A percentile compares a stretch with the other conserved stretches of the same genome.
Evolutionary conservation across 2,329 filamentous ascomycete genomes (phyloP).

Genomic region (Neofusicoccum sp.): DNA sequence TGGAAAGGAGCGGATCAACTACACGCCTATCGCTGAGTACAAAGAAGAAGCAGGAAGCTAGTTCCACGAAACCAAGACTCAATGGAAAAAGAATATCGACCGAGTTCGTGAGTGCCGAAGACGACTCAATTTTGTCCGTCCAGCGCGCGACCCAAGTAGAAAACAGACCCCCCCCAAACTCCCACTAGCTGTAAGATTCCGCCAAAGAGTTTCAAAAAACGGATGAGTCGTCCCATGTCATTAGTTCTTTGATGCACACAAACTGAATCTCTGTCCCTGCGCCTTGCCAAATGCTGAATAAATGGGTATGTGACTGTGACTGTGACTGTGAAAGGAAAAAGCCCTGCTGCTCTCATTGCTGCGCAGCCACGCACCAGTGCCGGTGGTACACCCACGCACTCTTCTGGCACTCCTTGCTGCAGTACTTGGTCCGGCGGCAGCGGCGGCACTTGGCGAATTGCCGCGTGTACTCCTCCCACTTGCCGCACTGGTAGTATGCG

Average conservation of each 20-base stretch:
- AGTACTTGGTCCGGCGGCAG: slow-evolving; percentile 96
- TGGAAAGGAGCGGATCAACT: slow-evolving; percentile 14
- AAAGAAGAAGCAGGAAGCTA: not conserved
- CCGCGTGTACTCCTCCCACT: slow-evolving; percentile 94
- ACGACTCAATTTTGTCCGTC: slow-evolving; percentile 12
- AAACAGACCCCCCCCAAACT: slow-evolving; percentile 15
- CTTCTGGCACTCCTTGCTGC: slow-evolving; percentile 99
- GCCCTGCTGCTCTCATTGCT: slow-evolving; percentile 30
- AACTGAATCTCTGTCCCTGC: slow-evolving; percentile 28
- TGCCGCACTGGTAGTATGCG: slow-evolving; percentile 96
- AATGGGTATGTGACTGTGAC: slow-evolving; percentile 25
- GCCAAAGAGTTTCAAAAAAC: slow-evolving; percentile 17
- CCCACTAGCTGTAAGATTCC: slow-evolving; percentile 17
- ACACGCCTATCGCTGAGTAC: slow-evolving; percentile 2
- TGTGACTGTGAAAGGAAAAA: slow-evolving; percentile 13
- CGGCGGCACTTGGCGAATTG: slow-evolving; percentile 98
- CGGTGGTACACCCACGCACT: slow-evolving; percentile 97
- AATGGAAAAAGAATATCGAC: slow-evolving; percentile 9
- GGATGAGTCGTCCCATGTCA: slow-evolving; percentile 20
- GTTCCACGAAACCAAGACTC: slow-evolving; percentile 2
- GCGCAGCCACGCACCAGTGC: slow-evolving; percentile 89
- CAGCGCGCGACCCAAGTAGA: slow-evolving; percentile 6
- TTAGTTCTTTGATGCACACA: slow-evolving; percentile 21
- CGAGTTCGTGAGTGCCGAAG: slow-evolving; percentile 8
- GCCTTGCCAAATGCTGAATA: slow-evolving; percentile 43